Percentiles rank a stretch among this genome's conserved stretches.
Conservation (phyloP, 2,329 filamentous ascomycete species). For the Bipolaris zeicola region DNA sequence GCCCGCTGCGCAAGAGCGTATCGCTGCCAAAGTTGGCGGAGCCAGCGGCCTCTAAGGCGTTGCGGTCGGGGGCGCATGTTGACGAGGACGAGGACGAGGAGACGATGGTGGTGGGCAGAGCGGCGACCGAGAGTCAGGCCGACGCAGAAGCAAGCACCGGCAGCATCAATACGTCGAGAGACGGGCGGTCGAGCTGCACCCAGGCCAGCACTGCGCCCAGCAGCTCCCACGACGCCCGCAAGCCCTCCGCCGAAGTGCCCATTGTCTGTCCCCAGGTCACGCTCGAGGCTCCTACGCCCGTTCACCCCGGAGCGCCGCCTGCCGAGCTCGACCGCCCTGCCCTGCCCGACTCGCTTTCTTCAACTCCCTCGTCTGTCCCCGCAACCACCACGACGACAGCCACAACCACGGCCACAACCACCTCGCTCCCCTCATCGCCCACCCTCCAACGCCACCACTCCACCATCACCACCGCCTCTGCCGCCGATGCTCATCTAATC, state of each 20-base stretch:
- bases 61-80: constrained; percentile 22
- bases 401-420: constrained; percentile 18
- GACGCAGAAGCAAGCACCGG: constrained; percentile 19
- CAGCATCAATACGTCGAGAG: constrained; percentile 19
- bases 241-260: constrained; percentile 20
- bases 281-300: constrained; percentile 45
- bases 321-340: constrained; percentile 17
- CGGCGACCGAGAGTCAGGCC: constrained; percentile 21
- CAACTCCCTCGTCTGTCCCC: neutral
- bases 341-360: constrained; percentile 20
- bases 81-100: constrained; percentile 1
- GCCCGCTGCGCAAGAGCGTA: constrained; percentile 35
- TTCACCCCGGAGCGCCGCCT: constrained; percentile 25
- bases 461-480: constrained; percentile 49
- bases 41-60: constrained; percentile 15
- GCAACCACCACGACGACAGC: constrained; percentile 15
- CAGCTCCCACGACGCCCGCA: constrained; percentile 15
- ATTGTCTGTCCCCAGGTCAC: constrained; percentile 33
- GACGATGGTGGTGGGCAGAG: constrained; percentile 33
- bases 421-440: constrained; percentile 50
- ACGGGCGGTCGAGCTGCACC: constrained; percentile 25
- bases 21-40: constrained; percentile 42
- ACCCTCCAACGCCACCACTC: constrained; percentile 50
- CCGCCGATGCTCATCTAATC: constrained; percentile 46
- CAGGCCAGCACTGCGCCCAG: constrained; percentile 13